These are phyloP conservation scores for Candida gigantensis DNA, from an alignment of 1,139 yeast species.

Conservation along the genomic window DNA sequence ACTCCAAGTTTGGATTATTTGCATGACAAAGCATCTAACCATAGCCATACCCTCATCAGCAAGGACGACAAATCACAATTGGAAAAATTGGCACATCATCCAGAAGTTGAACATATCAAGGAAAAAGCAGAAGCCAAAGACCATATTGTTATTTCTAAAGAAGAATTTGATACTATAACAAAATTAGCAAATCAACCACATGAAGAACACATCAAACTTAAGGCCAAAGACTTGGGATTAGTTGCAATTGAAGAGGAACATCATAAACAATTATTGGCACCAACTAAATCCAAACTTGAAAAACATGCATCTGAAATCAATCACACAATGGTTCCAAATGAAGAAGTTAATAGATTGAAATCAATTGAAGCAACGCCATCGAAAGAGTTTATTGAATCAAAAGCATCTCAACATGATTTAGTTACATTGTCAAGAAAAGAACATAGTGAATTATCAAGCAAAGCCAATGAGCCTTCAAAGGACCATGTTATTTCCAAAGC, in stretches of 20 bases:
- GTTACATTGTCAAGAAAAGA: constrained; percentile 29
- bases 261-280: constrained; percentile 20
- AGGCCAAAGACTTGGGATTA: constrained; percentile 17
- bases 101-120: constrained; percentile 16
- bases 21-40: constrained; percentile 26
- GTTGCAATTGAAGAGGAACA: constrained; percentile 20
- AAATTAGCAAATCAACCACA: constrained; percentile 21
- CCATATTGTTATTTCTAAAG: constrained; percentile 13
- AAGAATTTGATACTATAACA: constrained; percentile 16
- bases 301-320: constrained; percentile 19
- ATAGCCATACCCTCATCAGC: constrained; percentile 23
- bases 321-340: constrained; percentile 13
- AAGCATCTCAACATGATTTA: constrained; percentile 21
- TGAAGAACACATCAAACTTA: constrained; percentile 15
- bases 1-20: constrained; percentile 32
- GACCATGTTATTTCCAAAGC: constrained; percentile 28
- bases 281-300: constrained; percentile 24
- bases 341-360: constrained; percentile 19
- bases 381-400: constrained; percentile 15
- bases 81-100: constrained; percentile 14
- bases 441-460: constrained; percentile 23
- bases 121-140: constrained; percentile 19
- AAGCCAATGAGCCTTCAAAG: constrained; percentile 30
- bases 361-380: constrained; percentile 9
- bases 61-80: constrained; percentile 15